Base-by-base conservation (phyloP, 305 asterid genomes). In the Solanum hybrid region DNA sequence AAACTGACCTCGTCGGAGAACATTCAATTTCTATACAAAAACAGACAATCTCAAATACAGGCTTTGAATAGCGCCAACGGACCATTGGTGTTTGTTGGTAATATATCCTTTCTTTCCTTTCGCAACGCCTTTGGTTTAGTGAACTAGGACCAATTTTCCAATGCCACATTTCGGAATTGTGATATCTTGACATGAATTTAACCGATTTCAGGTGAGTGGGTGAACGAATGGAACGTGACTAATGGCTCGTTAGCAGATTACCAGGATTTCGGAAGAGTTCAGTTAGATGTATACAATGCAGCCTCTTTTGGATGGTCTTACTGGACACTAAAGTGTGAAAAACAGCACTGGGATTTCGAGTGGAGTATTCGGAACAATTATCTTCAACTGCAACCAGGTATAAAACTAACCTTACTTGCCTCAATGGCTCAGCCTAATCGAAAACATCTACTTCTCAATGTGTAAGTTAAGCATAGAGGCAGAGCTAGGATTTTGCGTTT, bases 291-390 rank as follows among this genome's bases (percentile, higher is more conserved):
- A n/a, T 96, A 94, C 80, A 90, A 91, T 86, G 92, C 93, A 22
- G 98, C 98, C 86, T 94, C 98, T 8, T 96, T 96, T 78, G 96
- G 98, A 86, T 96, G 98, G 98, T 87, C 94, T 89, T 95, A 94
- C 85, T 96, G 97, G 98, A 95, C 97, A 0, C 91, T 96, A 32
- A 96, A 95, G 90, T 93, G 94, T 69, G 94, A 94, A 56, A 75
- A 90, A 87, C 86, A 94, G 91, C 98, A 95, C 90, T 96, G 98
- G 98, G 98, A 96, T 94, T 93, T 96, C 32, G 95, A 95, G 89
- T 96, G 98, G 98, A 95, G 95, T 73, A n/a, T 95, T 32, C 92
- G 71, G 60, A 96, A 95, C 90, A 91, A 92, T 88, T 94, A 91
- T 92, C 96, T 96, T 88, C 96, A 91, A 89, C 93, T 95, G n/a